Conservation (phyloP, 345 rosid species). For the Cardamine occulta region DNA sequence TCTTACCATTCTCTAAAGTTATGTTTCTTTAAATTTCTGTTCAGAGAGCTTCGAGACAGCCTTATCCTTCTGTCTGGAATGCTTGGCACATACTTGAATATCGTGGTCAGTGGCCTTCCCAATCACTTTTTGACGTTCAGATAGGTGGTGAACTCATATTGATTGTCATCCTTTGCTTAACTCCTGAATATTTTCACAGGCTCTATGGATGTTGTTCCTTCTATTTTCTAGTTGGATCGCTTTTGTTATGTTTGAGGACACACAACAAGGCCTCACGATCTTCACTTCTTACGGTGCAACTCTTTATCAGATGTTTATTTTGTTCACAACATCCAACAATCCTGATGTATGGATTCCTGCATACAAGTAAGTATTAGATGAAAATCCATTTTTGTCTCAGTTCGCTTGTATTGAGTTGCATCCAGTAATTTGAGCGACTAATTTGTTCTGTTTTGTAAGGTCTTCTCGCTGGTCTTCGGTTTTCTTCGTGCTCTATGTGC, state of each 20-base stretch:
- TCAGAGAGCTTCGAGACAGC: conserved; percentile 73
- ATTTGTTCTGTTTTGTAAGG: conserved; percentile 54
- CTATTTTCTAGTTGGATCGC: conserved; percentile 94
- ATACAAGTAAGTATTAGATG: conserved; percentile 77
- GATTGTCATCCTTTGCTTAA: conserved; percentile 16
- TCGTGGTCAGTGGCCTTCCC: conserved; percentile 70
- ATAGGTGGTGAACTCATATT: conserved; percentile 13
- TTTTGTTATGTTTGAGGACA: conserved; percentile 95
- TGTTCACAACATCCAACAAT: conserved; percentile 96
- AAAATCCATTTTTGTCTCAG: conserved; percentile 4
- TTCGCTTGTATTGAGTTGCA: conserved; percentile 26
- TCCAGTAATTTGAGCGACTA: conserved; percentile 24
- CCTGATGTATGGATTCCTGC: conserved; percentile 99
- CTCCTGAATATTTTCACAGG: conserved; percentile 60
- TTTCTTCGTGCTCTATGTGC: conserved; percentile 80
- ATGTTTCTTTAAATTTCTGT: conserved; percentile 19
- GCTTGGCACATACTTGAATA: conserved; percentile 79
- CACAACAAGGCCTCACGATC: conserved; percentile 68
- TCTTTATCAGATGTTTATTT: conserved; percentile 83
- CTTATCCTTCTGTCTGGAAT: conserved; percentile 81
- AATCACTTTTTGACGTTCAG: conserved; percentile 20
- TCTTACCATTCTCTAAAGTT: background rate
- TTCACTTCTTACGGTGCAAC: conserved; percentile 83
- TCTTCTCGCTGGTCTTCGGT: conserved; percentile 84
- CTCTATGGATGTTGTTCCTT: conserved; percentile 83